These are phyloP conservation scores for Jamesozyma lodderae DNA, from an alignment of 805 yeast genomes.

Conservation along the genomic window DNA sequence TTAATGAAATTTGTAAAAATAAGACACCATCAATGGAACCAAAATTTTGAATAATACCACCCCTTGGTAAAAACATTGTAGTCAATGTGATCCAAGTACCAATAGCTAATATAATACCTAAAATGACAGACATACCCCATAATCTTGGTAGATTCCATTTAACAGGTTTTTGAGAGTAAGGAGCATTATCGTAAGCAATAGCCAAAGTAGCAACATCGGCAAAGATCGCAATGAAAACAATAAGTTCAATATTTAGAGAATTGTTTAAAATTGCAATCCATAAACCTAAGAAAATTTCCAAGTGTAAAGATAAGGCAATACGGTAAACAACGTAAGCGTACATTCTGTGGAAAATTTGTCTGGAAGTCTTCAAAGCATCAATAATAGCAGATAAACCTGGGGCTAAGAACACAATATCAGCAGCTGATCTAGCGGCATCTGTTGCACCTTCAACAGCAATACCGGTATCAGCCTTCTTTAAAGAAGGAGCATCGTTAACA, in stretches of 20 bases:
- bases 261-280: conserved; percentile 92
- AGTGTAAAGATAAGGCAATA: conserved; percentile 89
- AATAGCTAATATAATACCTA: conserved; percentile 78
- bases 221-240: conserved; percentile 93
- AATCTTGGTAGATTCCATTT: conserved; percentile 95
- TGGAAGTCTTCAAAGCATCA: conserved; percentile 88
- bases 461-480: conserved; percentile 93
- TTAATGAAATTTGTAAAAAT: conserved; percentile 87
- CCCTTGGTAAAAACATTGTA: conserved; percentile 80
- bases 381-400: conserved; percentile 93
- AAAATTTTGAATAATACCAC: conserved; percentile 93
- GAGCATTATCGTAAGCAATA: conserved; percentile 96
- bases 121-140: conserved; percentile 90
- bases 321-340: conserved; percentile 96
- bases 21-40: conserved; percentile 90
- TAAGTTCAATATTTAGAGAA: conserved; percentile 78
- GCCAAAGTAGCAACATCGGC: conserved; percentile 97
- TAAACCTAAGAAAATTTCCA: conserved; percentile 88
- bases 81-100: conserved; percentile 95
- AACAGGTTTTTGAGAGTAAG: conserved; percentile 84
- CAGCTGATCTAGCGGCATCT: conserved; percentile 95
- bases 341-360: conserved; percentile 99
- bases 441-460: conserved; percentile 98
- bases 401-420: conserved; percentile 90
- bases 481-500: conserved; percentile 96